Evolutionary conservation across 2,329 filamentous ascomycete species (phyloP).

Genomic region (Kalmusia sp.): DNA sequence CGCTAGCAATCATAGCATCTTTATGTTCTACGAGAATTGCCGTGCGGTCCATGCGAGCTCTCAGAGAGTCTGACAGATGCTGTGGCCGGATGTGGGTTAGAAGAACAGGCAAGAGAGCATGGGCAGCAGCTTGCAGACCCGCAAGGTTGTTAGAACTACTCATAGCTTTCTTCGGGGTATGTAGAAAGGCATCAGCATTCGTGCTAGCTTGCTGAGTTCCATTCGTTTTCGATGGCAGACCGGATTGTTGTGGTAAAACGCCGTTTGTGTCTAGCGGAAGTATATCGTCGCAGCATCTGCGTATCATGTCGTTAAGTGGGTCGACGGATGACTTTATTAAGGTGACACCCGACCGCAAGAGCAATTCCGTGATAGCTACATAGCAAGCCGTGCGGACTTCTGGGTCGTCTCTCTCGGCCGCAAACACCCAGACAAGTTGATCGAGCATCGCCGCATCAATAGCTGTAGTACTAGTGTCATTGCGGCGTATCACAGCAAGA

Average conservation of each 20-base stretch:
- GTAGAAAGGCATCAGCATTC: conserved; percentile 78
- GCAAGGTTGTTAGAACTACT: conserved; percentile 46
- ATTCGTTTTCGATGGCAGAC: conserved; percentile 50
- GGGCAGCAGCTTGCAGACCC: conserved; percentile 64
- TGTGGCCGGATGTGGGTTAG: conserved; percentile 70
- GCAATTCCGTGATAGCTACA: conserved; percentile 61
- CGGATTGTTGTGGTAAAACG: conserved; percentile 46
- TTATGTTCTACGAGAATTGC: conserved; percentile 75
- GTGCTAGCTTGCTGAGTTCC: conserved; percentile 49
- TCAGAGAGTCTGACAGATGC: conserved; percentile 72
- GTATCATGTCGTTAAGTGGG: conserved; percentile 68
- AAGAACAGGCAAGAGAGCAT: conserved; percentile 66
- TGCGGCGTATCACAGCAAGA: conserved; percentile 62
- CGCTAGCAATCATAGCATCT: conserved; percentile 79
- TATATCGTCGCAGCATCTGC: conserved; percentile 77
- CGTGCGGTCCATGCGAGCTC: conserved; percentile 80
- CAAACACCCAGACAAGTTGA: conserved; percentile 75
- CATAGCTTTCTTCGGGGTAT: conserved; percentile 42
- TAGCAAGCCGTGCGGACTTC: conserved; percentile 69
- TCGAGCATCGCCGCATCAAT: conserved; percentile 72
- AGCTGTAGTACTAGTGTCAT: conserved; percentile 65
- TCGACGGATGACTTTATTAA: conserved; percentile 71
- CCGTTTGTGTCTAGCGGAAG: conserved; percentile 55
- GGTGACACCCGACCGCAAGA: conserved; percentile 69
- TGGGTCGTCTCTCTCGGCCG: conserved; percentile 56